Evolutionary conservation across 192 early-diverging fungal genomes (phyloP), one percentile per base, ranked within the genome.

Genomic region (Podila epigama): DNA sequence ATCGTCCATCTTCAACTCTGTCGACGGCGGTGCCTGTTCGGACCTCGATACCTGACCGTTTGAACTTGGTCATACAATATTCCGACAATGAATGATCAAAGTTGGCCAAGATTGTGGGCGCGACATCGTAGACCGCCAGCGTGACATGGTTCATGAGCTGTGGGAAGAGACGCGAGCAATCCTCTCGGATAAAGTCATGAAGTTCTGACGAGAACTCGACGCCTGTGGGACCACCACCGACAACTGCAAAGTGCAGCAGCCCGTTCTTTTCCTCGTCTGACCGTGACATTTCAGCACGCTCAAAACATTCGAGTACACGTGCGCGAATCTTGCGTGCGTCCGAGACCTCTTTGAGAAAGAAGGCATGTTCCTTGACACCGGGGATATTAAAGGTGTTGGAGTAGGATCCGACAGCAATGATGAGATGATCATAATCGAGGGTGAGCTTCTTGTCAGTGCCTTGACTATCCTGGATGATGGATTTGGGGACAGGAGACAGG

Each of bases 171-270:
- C 89, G 81, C 44, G 88, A 82, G 65, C 95, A 81, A 72, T 95
- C 93, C 67, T 95, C 92, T 13, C 87, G 80, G 67, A 97, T 85
- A 61, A 97, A 92, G 77, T 97, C 95, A 66, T 82, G 70, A n/a
- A 75, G 31, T 44, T 75, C 71, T 11, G 71, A 59, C 10, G 71
- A 75, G 44, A 75, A 75, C 34, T 75, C 71, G 12, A 75, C 71
- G 0, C 87, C 90, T 2, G 95, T 96, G 12, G 95, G 94, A 1
- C 95, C 95, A 40, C 94, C 95, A 12, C 95, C 95, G 9, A 95
- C 92, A 4, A 95, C 88, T 1, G 89, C 93, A 70, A 97, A 93
- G 66, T 95, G 93, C 54, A 97, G 66, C 52, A 90, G 62, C 4
- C 85, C 80, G 32, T 84, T 79, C 64, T 86, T 83, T 75, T 94